Evolutionary conservation across 306 rosid species (phyloP).

Genomic region (Luffa acutangula): DNA sequence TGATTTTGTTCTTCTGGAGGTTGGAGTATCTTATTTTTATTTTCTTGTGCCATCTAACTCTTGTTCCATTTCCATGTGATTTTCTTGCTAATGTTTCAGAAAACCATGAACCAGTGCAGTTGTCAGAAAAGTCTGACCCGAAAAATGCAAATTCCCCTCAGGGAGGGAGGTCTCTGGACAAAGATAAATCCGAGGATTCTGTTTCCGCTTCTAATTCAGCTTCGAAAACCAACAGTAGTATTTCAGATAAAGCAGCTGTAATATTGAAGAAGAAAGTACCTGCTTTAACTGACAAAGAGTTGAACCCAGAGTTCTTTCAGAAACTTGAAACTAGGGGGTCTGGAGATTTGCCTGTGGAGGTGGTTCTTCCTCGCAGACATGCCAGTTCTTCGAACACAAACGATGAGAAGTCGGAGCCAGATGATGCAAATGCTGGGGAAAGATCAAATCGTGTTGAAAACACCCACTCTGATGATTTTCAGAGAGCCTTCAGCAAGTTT

Average conservation of each 20-base stretch:
- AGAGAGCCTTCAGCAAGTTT: conserved; percentile 42
- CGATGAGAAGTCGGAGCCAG: conserved; percentile 46
- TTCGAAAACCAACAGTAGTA: conserved; percentile 41
- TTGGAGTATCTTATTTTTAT: neutral
- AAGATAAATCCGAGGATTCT: conserved; percentile 43
- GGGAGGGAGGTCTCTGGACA: conserved; percentile 36
- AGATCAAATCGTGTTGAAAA: conserved; percentile 36
- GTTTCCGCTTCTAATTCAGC: conserved; percentile 36
- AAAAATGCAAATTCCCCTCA: conserved; percentile 34
- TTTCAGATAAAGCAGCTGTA: conserved; percentile 73
- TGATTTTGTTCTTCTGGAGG: neutral
- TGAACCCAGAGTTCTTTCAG: conserved; percentile 91
- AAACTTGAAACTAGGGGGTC: conserved; percentile 78
- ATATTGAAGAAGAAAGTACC: conserved; percentile 87
- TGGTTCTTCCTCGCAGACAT: conserved; percentile 69
- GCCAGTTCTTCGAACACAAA: conserved; percentile 54
- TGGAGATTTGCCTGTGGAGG: conserved; percentile 88
- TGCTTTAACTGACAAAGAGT: conserved; percentile 62
- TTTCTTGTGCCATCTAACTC: neutral
- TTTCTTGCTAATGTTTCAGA: conserved; percentile 20
- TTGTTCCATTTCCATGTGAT: conserved; percentile 5
- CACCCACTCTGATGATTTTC: conserved; percentile 33
- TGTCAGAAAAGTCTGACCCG: conserved; percentile 34
- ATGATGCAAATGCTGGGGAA: conserved; percentile 35
- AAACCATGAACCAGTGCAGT: conserved; percentile 27